Percentiles rank a stretch among this genome's conserved stretches.
Conservation (phyloP, 768 basidiomycete species). For the Pleurotus tuoliensis region DNA sequence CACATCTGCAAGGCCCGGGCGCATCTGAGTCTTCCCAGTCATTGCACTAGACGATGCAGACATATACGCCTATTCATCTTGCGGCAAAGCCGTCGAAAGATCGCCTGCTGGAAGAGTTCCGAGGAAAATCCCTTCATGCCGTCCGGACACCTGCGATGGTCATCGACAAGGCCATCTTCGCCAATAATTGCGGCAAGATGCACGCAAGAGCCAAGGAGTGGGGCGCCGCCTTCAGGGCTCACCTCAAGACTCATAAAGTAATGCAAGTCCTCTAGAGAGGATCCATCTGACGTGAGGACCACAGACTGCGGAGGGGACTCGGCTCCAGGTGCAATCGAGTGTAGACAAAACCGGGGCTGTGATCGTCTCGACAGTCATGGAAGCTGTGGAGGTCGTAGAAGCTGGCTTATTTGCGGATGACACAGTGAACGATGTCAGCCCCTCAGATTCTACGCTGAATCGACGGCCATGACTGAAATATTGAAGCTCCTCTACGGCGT, state of each 20-base stretch:
- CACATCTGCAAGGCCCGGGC: not conserved
- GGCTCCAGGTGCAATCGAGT: conserved; percentile 59
- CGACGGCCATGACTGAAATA: conserved; percentile 7
- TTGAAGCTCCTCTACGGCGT: conserved; percentile 79
- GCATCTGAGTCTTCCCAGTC: not conserved
- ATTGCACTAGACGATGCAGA: conserved; percentile 28
- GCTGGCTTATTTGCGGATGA: conserved; percentile 68
- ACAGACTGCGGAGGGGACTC: conserved; percentile 73
- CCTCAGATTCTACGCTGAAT: not conserved
- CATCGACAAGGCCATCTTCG: conserved; percentile 71
- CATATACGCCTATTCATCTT: conserved; percentile 40
- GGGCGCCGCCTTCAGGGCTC: conserved; percentile 73
- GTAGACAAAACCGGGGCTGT: conserved; percentile 56
- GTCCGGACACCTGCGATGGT: conserved; percentile 77
- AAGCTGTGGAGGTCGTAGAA: conserved; percentile 71
- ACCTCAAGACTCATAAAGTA: conserved; percentile 85
- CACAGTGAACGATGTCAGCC: conserved; percentile 71
- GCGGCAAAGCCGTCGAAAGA: conserved; percentile 41
- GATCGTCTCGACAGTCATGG: conserved; percentile 79
- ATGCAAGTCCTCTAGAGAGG: not conserved
- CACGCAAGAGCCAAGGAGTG: conserved; percentile 60
- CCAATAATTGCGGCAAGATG: conserved; percentile 71
- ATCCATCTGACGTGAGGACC: conserved; percentile 9
- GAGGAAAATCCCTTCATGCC: conserved; percentile 48
- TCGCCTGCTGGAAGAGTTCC: conserved; percentile 48